phyloP scores from a whole-genome alignment of 176 grass and related monocot species.

The Paspalum vaginatum region DNA sequence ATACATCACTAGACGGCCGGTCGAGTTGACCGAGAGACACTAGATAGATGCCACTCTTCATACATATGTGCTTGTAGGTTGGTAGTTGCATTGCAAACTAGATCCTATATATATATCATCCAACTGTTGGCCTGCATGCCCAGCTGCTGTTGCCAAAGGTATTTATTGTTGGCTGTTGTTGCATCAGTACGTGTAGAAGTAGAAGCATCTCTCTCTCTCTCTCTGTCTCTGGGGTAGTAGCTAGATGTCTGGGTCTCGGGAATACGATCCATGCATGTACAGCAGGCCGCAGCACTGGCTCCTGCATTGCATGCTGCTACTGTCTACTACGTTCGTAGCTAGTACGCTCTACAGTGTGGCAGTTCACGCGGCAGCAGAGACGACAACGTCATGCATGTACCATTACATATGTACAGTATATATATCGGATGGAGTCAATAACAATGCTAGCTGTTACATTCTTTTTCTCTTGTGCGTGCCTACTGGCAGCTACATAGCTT shows the following conservation, averaged over 20 bases:
- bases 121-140: neutral
- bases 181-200: neutral
- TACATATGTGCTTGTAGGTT: neutral
- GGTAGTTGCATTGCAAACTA: neutral
- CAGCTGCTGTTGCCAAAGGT: neutral
- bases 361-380: neutral
- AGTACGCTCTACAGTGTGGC: neutral
- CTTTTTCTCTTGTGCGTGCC: too few relatives aligned
- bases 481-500: too few relatives aligned
- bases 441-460: too few relatives aligned
- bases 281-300: neutral
- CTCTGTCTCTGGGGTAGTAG: neutral
- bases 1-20: slow-evolving; percentile 38
- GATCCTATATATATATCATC: too few relatives aligned
- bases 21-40: slow-evolving; percentile 38
- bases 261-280: slow-evolving; percentile 43
- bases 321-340: neutral
- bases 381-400: slow-evolving; percentile 39
- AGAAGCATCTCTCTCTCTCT: neutral
- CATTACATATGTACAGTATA: too few relatives aligned
- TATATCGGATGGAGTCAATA: too few relatives aligned
- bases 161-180: slow-evolving; percentile 37
- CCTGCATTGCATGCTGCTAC: neutral
- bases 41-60: too few relatives aligned
- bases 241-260: slow-evolving; percentile 44